Evolutionary conservation across 441 rosid genomes (phyloP), one percentile per base, ranked within the genome.

Genomic region (Kokia cookei): DNA sequence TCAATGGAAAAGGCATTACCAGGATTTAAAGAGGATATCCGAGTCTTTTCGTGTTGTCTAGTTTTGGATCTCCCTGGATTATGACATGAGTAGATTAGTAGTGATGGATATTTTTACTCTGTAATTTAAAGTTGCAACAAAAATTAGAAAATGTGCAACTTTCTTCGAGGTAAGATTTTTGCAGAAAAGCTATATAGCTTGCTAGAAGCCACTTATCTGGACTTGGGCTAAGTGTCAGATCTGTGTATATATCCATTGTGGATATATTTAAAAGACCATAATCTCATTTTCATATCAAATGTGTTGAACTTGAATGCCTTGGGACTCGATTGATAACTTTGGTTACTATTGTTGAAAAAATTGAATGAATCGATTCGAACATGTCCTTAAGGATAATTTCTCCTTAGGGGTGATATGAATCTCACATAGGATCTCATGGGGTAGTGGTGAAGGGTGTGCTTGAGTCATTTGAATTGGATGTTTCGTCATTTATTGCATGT

Each of bases 1-100:
- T 76, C 98, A 93, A 51, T 94, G 98, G 99, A 94, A 94, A 86
- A 90, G 99, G 81, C 88, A 93, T 78, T 94, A 89, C 87, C 83
- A 84, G 80, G 98, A 94, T 76, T 82, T 94, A 76, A 93, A 94
- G 84, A 86, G 72, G 87, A 94, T 94, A 71, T 84, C 99, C 0
- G 94, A 89, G 57, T 93, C 98, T 1, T 94, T 94, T 82, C 97
- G 97, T 12, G 90, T 94, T 5, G 86, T 78, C 73, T 92, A 89
- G 76, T 42, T 72, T 60, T 12, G 68, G 65, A 19, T 48, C 62
- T 27, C 26, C 63, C 51, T 47, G 24, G 59, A 66, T 60, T 51
- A 48, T 9, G 26, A 27, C 24, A 4, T 27, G 42, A 27, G 60
- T 48, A 29, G 59, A 50, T 15, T 53, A 65, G 0, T 40, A 12